Conservation (phyloP, 78 protist genomes). For the Dictyostelium brefeldianum region DNA sequence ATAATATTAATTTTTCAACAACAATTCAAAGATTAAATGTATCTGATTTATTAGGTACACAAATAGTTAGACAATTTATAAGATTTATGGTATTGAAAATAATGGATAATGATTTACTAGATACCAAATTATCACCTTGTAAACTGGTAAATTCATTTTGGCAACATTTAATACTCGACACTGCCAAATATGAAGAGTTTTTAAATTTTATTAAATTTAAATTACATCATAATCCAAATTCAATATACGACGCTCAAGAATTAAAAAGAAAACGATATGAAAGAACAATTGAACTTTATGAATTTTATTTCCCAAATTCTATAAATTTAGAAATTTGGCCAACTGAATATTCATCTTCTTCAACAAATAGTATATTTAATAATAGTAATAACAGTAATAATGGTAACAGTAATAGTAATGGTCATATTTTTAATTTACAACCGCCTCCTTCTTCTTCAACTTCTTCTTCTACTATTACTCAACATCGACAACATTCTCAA, state of each 20-base stretch:
- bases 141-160: conserved; percentile 10
- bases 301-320: background rate
- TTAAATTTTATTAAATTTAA: background rate
- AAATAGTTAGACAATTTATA: background rate
- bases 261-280: background rate
- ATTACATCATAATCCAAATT: conserved; percentile 16
- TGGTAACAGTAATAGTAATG: background rate
- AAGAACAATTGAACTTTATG: background rate
- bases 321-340: conserved; percentile 4
- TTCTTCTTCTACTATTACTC: too few species aligned
- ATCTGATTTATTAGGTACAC: background rate
- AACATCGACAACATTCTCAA: background rate
- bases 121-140: background rate
- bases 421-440: too few species aligned
- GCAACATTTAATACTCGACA: conserved; percentile 2
- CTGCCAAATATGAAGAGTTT: background rate
- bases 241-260: background rate
- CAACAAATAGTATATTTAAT: background rate
- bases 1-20: conserved; percentile 13
- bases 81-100: conserved; percentile 13
- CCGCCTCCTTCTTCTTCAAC: too few species aligned
- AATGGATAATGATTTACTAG: background rate
- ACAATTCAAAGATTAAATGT: conserved; percentile 10
- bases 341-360: background rate
- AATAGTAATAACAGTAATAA: background rate